Conservation (phyloP, 768 basidiomycete genomes). For the Mycena vulgaris region DNA sequence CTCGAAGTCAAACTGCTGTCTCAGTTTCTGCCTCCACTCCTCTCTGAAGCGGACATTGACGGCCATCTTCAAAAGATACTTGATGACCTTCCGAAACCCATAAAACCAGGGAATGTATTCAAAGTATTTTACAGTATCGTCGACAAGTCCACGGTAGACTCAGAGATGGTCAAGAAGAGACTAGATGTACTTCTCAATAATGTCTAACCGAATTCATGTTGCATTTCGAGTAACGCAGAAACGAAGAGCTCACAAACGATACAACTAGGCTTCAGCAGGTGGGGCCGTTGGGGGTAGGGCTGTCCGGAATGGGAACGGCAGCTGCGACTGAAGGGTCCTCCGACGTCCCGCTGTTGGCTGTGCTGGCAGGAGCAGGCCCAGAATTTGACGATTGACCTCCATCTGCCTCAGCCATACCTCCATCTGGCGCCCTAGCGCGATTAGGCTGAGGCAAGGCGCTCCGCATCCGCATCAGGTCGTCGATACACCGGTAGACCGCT, state of each 20-base stretch:
- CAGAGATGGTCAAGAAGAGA: constrained; percentile 69
- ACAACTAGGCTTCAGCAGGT: not conserved
- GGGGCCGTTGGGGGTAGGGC: constrained; percentile 4
- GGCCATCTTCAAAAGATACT: constrained; percentile 61
- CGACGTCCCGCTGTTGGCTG: not conserved
- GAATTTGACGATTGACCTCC: constrained; percentile 31
- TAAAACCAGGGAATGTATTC: constrained; percentile 66
- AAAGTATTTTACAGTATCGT: constrained; percentile 75
- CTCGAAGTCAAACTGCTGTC: constrained; percentile 70
- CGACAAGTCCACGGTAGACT: constrained; percentile 72
- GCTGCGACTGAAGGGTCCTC: constrained; percentile 19
- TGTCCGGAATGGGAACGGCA: constrained; percentile 24
- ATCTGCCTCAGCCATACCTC: no score
- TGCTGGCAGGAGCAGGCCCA: constrained; percentile 6
- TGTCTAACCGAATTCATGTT: constrained; percentile 11
- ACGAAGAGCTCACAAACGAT: not conserved
- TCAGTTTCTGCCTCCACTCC: constrained; percentile 71
- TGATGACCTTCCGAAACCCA: constrained; percentile 43
- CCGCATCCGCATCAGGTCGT: constrained; percentile 83
- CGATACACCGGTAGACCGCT: constrained; percentile 80
- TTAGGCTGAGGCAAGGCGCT: constrained; percentile 71
- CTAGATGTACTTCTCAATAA: constrained; percentile 55
- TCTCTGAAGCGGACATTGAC: constrained; percentile 72
- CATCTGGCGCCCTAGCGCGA: no score
- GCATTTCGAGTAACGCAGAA: not conserved